Base-by-base conservation (phyloP, 768 basidiomycete genomes). In the Tulasnella sp. region DNA sequence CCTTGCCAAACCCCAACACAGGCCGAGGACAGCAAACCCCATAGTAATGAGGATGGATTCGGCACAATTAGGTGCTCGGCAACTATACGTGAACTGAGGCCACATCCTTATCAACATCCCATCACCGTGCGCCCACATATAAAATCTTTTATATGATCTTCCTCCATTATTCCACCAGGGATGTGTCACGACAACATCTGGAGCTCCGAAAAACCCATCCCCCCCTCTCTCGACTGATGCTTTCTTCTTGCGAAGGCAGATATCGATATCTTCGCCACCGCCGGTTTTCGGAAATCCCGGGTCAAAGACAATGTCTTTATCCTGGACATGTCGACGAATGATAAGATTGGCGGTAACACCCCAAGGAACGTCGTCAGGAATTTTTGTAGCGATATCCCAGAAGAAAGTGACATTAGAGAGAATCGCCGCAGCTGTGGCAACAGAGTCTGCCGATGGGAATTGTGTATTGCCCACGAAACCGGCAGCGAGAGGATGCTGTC, bases 221-320 rank as follows among this genome's bases (percentile, higher is more conserved):
- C 66, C 59, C 2, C 65, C 64, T 16, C 60, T 53, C 8, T 55
- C 51, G 31, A 72, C 48, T 35, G 67, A 70, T 28, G 58, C 64
- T 16, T 65, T 58, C 10, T 74, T 66, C 53, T 74, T 76, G 53
- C 61, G 61, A n/a, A 69, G 64, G 53, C 75, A 76, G 56, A 72
- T 78, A 57, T 79, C 73, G 10, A 79, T 76, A 33, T 80, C 76
- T 53, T 81, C 78, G 0, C 77, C 78, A 2, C 78, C 76, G 0
- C 77, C 76, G 3, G 77, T 80, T 63, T 76, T 78, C 3, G 78
- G 79, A 56, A 75, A 79, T 4, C 58, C 59, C 15, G 66, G 58
- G 56, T 72, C 66, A 57, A 67, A 80, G 37, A 58, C 56, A n/a
- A 77, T 66, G 0, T 64, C 68, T n/a, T n/a, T n/a, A 39, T 77